Base-by-base conservation (phyloP, 2,329 filamentous ascomycete species). In the Aureobasidium mangrovei region DNA sequence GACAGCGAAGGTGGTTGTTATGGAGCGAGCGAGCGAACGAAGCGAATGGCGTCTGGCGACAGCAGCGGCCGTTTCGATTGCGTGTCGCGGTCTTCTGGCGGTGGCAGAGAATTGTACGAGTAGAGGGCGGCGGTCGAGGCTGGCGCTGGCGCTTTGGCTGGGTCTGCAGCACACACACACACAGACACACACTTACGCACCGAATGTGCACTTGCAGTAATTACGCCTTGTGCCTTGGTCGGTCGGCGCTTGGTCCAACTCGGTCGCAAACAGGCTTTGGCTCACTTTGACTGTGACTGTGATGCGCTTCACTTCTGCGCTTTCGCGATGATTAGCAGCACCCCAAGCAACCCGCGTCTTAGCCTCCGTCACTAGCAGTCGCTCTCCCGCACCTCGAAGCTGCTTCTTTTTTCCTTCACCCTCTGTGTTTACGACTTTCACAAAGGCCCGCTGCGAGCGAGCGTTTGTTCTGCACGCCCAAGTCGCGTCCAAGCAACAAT, bases 191-290 rank as follows among this genome's bases (percentile, higher is more conserved):
- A 18, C 18, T 18, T 18, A 18, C 18, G 18, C 18, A 18, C 18
- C 18, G 18, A 18, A 1, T 18, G 18, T 18, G 18, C 18, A 18
- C 18, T 18, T 18, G 18, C 18, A 18, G 18, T 18, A 18, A 18
- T 18, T 18, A 18, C 18, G 18, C 18, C 18, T 18, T 18, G 18
- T 18, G 18, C 18, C 18, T 18, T 18, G 18, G 18, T 18, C 18
- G 18, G 18, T 18, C 18, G 18, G 18, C 18, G 18, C 18, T 18
- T 18, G 18, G 18, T 18, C 18, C 18, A 18, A 36, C n/a, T 36
- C 10, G 41, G 26, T 28, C 24, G 35, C 27, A 49, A 49, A 49
- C 46, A 49, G 46, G 46, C 46, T 49, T 49, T 49, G 2, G 9
- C 7, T 18, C 36, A 18, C 18, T 18, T 18, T 39, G 39, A n/a